Base-by-base conservation (phyloP, 2,329 filamentous ascomycete genomes). In the Colletotrichum destructivum region DNA sequence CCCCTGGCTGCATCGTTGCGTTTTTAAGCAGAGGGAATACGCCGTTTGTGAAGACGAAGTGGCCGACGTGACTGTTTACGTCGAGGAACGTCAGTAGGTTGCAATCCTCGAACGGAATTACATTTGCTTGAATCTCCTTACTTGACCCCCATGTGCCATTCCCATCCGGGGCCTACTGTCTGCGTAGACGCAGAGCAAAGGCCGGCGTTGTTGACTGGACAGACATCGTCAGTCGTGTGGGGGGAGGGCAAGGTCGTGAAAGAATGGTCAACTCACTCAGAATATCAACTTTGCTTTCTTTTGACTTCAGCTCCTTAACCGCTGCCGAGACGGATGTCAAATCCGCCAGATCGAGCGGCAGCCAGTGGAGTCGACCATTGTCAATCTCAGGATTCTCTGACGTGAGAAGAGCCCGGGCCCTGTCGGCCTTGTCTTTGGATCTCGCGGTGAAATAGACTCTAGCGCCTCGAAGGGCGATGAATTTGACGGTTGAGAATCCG, bases 361-460 rank as follows among this genome's bases (percentile, higher is more conserved):
- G 54, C 73, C 75, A 78, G 2, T 71, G 23, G 1, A 77, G 23
- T 13, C 57, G 51, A 13, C 63, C 54, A 52, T 54, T 13, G 13
- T 52, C 23, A 21, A 78, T 63, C 15, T 54, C 51, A 0, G 73
- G 72, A 31, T 77, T 46, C 13, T 68, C 31, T 4, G 65, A 26
- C 1, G 55, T 44, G 5, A 78, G 47, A 4, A 56, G 40, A 5
- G 74, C 51, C 6, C 60, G 66, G 12, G 75, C 62, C 0, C 46
- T 51, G 3, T 66, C 49, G 2, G 76, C 75, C 44, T 76, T 78
- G 3, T 61, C 67, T 63, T 77, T 69, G 18, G 74, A 73, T 11
- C 78, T 66, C 16, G 76, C 70, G 1, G 75, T 75, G 40, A 76
- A 71, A 56, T 79, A 79, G 4, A 79, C 76, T 52, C 75, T 78